Evolutionary conservation across 768 basidiomycete species (phyloP).

Genomic region (Nidularia pulvinata): DNA sequence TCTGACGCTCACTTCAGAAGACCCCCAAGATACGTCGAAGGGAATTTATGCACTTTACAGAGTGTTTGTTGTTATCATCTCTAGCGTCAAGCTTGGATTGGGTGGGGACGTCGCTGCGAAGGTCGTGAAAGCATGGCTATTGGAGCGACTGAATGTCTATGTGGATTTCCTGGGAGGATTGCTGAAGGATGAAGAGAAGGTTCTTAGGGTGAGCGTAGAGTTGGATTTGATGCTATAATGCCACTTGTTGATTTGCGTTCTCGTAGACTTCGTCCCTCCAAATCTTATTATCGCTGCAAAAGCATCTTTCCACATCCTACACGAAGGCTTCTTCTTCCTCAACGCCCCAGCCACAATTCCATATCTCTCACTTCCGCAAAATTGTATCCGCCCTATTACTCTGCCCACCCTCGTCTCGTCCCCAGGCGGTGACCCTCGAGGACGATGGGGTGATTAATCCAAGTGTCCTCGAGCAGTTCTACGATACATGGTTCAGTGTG

Average conservation of each 20-base stretch:
- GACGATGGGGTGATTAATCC: slow-evolving; percentile 41
- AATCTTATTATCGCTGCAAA: slow-evolving; percentile 76
- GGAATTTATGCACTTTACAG: slow-evolving; percentile 84
- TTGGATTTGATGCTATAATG: background rate
- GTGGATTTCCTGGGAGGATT: slow-evolving; percentile 67
- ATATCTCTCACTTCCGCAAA: slow-evolving; percentile 66
- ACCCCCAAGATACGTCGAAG: slow-evolving; percentile 64
- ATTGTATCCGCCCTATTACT: slow-evolving; percentile 58
- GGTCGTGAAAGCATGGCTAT: slow-evolving; percentile 78
- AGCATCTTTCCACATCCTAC: slow-evolving; percentile 71
- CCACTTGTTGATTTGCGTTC: background rate
- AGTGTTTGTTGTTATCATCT: slow-evolving; percentile 66
- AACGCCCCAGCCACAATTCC: slow-evolving; percentile 59
- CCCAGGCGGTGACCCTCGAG: slow-evolving; percentile 5
- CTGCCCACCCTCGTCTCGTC: slow-evolving; percentile 52
- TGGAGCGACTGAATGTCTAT: slow-evolving; percentile 73
- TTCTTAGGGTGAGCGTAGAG: slow-evolving; percentile 58
- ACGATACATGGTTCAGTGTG: slow-evolving; percentile 73
- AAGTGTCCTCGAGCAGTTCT: slow-evolving; percentile 65
- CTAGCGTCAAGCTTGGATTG: slow-evolving; percentile 52
- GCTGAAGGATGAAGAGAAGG: slow-evolving; percentile 75
- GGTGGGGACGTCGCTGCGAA: slow-evolving; percentile 55
- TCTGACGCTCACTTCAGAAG: slow-evolving; percentile 43
- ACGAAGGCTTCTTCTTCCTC: slow-evolving; percentile 30
- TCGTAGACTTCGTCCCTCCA: slow-evolving; percentile 67